Evolutionary conservation across 2,329 filamentous ascomycete species (phyloP), one percentile per base, ranked within the genome.

Genomic region (Sarocladium oryzae): DNA sequence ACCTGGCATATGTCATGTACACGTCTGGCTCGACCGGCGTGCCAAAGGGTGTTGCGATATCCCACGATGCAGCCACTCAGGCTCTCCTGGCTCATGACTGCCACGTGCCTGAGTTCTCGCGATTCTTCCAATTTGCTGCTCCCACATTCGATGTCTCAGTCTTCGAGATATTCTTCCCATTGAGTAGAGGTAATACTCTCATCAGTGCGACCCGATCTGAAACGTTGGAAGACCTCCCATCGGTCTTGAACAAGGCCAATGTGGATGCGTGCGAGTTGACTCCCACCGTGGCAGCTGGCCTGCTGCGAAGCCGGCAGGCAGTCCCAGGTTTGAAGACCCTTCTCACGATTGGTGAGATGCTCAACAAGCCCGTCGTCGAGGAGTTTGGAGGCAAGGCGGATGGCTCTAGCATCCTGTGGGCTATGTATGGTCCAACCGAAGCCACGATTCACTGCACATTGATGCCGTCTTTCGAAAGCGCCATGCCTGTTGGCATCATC

Each of bases 371-470:
- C 8, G 85, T 96, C 2, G 76, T 96, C 20, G 71, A 80, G 32
- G 89, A 95, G 61, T 96, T 93, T 72, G 89, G 89, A 5, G 81
- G 81, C 2, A 69, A 72, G 9, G 61, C 66, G 0, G 62, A 61
- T 1, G 68, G 67, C 7, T 63, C 71, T 2, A 84, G 86, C 57
- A 83, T 95, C 38, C 74, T 96, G 1, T 91, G 89, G 78, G 91
- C 85, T 30, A 95, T 96, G 89, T 96, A 96, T 62, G 91, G 91
- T 0, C 91, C 91, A 1, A 96, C 91, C 0, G 91, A 96, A 69
- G 89, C 89, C 7, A 83, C 90, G 0, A 95, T 96, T 52, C 91
- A 96, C 63, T 96, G 79, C 63, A 95, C 89, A 1, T 67, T 93
- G 4, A 84, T 89, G 56, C 72, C 84, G 0, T 69, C 73, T 0